These are phyloP conservation scores for Xylaria sp. DNA, from an alignment of 2,329 filamentous ascomycete genomes.

Conservation along the genomic window DNA sequence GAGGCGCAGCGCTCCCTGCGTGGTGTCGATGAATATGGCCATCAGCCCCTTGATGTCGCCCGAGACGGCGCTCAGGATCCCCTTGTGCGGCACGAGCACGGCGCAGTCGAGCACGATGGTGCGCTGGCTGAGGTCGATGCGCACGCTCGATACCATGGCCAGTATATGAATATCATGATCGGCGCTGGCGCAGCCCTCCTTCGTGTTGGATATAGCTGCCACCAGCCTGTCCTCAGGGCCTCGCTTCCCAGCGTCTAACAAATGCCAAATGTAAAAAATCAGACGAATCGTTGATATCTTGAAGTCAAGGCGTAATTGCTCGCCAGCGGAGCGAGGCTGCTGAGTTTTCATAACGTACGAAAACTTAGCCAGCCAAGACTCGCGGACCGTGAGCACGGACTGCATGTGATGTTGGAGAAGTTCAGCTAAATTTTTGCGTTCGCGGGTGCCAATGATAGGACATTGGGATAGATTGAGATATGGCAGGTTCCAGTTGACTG, in stretches of 20 bases:
- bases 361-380: too few relatives aligned
- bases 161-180: conserved; percentile 36
- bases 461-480: conserved; percentile 18
- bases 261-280: too few relatives aligned
- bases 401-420: conserved; percentile 1
- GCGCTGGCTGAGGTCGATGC: conserved; percentile 46
- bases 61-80: conserved; percentile 38
- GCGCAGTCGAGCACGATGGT: conserved; percentile 51
- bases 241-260: too few relatives aligned
- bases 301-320: conserved; percentile 44
- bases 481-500: conserved; percentile 16
- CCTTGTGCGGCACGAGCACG: conserved; percentile 45
- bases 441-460: conserved; percentile 9
- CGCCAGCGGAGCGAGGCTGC: conserved; percentile 25
- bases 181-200: conserved; percentile 31
- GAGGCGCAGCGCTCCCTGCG: conserved; percentile 58
- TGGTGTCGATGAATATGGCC: too few relatives aligned
- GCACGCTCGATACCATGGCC: conserved; percentile 46
- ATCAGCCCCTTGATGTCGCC: too few relatives aligned
- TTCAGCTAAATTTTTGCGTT: background rate
- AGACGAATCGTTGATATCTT: conserved; percentile 52
- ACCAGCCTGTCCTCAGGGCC: too few relatives aligned
- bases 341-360: conserved; percentile 1
- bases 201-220: too few relatives aligned
- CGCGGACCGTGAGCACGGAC: too few relatives aligned